Evolutionary conservation across 352 stramenopile genomes (phyloP).

Genomic region (Globisporangium radiosum): DNA sequence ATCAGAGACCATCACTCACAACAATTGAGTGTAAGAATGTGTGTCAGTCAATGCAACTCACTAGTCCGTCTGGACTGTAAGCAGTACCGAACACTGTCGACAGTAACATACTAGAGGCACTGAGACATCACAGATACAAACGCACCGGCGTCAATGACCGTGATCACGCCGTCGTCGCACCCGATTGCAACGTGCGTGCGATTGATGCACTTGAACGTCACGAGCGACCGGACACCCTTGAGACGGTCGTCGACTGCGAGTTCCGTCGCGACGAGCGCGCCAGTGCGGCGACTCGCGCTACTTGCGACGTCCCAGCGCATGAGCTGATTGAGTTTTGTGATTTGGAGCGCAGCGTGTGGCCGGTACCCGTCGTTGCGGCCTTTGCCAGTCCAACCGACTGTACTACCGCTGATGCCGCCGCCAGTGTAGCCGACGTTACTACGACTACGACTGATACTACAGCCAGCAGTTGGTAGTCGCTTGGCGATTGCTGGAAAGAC

Average conservation of each 20-base stretch:
- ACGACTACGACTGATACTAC: neutral
- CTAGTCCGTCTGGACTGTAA: no score
- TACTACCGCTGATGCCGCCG: no score
- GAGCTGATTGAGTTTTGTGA: constrained; percentile 50
- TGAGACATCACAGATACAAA: neutral
- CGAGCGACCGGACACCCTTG: constrained; percentile 43
- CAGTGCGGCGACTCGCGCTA: constrained; percentile 5
- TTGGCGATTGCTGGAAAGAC: constrained; percentile 30
- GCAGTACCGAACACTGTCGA: no score
- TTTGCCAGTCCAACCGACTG: neutral
- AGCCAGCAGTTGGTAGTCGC: no score
- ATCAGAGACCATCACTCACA: no score
- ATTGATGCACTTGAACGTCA: constrained; percentile 40
- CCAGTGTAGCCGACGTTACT: neutral
- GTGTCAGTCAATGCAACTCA: no score
- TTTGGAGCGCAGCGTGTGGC: constrained; percentile 21
- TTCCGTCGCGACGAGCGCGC: constrained; percentile 14
- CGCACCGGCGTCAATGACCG: constrained; percentile 33
- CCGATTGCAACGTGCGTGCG: constrained; percentile 45
- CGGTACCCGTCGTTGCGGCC: constrained; percentile 20
- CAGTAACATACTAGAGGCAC: neutral
- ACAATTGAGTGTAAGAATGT: no score
- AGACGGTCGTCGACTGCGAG: constrained; percentile 30
- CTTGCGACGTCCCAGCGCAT: constrained; percentile 42
- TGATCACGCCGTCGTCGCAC: constrained; percentile 47